A percentile compares a stretch with the other conserved stretches of the same genome.
Evolutionary conservation across 2,329 filamentous ascomycete species (phyloP).

Genomic region (Onygenales sp.): DNA sequence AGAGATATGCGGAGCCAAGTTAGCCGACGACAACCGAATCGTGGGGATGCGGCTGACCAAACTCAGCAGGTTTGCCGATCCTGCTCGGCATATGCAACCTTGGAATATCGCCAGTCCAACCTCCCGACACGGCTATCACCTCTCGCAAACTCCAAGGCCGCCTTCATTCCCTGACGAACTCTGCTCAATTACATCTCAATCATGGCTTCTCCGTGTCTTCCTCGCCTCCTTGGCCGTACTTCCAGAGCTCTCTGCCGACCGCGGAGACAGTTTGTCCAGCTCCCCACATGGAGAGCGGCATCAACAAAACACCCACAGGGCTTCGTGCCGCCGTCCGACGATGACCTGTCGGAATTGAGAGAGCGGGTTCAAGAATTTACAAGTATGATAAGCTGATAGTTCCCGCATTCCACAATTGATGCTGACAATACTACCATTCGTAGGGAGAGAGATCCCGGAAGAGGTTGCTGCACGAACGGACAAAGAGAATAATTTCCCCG

Average conservation of each 20-base stretch:
- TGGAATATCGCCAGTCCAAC: not conserved
- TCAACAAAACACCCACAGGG: slow-evolving; percentile 61
- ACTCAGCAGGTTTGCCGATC: not conserved
- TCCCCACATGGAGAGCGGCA: slow-evolving; percentile 31
- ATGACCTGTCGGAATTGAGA: slow-evolving; percentile 70
- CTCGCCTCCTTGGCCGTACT: slow-evolving; percentile 24
- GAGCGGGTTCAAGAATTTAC: slow-evolving; percentile 84
- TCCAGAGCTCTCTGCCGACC: slow-evolving; percentile 19
- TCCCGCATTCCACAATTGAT: not conserved
- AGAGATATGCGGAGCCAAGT: slow-evolving; percentile 1
- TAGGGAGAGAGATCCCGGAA: slow-evolving; percentile 72
- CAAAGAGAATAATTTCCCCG: slow-evolving; percentile 75
- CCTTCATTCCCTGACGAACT: not conserved
- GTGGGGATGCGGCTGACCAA: not conserved
- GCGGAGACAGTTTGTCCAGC: slow-evolving; percentile 21
- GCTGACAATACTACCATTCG: not conserved
- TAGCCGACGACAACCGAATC: slow-evolving; percentile 1
- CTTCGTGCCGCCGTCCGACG: slow-evolving; percentile 56
- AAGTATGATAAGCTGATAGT: slow-evolving; percentile 24
- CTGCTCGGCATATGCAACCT: not conserved
- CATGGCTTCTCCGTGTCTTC: slow-evolving; percentile 25
- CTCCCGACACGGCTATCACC: not conserved
- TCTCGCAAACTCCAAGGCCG: not conserved
- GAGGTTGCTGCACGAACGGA: slow-evolving; percentile 78
- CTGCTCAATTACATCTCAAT: not conserved